phyloP scores from a whole-genome alignment of 352 stramenopile species.

The Phytopythium litorale region DNA sequence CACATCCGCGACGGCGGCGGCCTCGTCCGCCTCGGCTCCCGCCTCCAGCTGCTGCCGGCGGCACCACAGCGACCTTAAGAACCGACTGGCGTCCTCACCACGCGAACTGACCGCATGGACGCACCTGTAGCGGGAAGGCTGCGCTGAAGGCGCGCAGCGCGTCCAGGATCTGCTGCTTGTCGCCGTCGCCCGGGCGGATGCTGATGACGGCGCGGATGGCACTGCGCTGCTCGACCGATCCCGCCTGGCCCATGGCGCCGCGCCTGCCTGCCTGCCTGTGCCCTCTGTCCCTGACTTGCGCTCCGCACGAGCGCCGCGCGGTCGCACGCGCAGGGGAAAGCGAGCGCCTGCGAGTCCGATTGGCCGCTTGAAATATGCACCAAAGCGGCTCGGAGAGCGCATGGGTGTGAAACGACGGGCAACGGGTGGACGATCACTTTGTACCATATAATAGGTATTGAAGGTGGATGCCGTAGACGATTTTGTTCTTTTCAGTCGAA shows the following conservation, averaged over 20 bases:
- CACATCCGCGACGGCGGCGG: conserved; percentile 21
- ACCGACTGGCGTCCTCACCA: background rate
- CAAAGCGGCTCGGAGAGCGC: background rate
- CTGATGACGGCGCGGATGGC: conserved; percentile 70
- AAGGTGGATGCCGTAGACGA: background rate
- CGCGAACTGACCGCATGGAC: background rate
- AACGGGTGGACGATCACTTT: background rate
- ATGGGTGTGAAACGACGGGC: conserved; percentile 6
- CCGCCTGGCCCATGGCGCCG: conserved; percentile 60
- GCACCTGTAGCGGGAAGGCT: conserved; percentile 70
- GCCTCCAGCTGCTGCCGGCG: conserved; percentile 12
- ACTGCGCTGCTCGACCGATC: conserved; percentile 77
- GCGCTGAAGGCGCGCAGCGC: conserved; percentile 69
- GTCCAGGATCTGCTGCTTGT: conserved; percentile 43
- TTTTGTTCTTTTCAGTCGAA: background rate
- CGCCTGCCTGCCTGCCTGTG: background rate
- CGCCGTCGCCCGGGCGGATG: conserved; percentile 37
- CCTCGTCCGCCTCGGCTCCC: conserved; percentile 17
- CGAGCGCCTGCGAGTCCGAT: background rate
- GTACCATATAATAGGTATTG: background rate
- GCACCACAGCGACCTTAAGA: background rate
- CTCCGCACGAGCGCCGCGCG: background rate
- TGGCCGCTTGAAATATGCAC: background rate
- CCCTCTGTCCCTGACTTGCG: no score
- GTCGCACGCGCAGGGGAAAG: background rate